These are phyloP conservation scores for Castanea mollissima DNA, from an alignment of 306 rosid genomes.

Conservation along the genomic window DNA sequence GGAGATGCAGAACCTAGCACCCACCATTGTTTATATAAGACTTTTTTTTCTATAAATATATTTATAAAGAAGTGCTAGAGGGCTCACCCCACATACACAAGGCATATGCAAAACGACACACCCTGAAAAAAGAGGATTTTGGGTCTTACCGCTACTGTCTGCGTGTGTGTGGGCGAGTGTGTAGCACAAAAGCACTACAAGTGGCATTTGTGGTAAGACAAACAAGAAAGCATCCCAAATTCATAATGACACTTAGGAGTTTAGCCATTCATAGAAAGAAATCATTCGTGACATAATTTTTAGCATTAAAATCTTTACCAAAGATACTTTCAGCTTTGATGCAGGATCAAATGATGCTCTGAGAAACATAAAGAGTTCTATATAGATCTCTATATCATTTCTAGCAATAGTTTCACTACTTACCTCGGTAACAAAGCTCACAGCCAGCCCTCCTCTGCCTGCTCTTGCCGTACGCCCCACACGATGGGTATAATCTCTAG, in stretches of 20 bases:
- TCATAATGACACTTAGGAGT: not conserved
- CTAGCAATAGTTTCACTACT: slow-evolving; percentile 16
- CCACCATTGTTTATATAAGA: not conserved
- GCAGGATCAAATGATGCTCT: not conserved
- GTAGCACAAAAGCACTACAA: not conserved
- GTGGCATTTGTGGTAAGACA: not conserved
- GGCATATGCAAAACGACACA: not conserved
- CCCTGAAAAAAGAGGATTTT: not conserved
- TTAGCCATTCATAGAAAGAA: not conserved
- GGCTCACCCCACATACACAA: not conserved
- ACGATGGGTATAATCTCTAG: slow-evolving; percentile 83
- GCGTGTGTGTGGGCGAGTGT: not conserved
- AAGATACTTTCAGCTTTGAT: not conserved
- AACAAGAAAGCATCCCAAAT: not conserved
- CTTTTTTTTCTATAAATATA: not conserved
- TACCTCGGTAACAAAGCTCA: slow-evolving; percentile 74
- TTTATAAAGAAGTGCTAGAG: not conserved
- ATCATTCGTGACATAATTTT: not conserved
- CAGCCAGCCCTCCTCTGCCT: slow-evolving; percentile 82
- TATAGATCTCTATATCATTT: not conserved
- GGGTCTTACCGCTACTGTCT: not conserved
- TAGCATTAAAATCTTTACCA: not conserved
- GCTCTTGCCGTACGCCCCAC: slow-evolving; percentile 98
- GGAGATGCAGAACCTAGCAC: not conserved
- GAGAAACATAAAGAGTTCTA: slow-evolving; percentile 7